These are phyloP conservation scores for Pneumocystis oryctolagi DNA, from an alignment of 1,139 yeast genomes.

Conservation along the genomic window DNA sequence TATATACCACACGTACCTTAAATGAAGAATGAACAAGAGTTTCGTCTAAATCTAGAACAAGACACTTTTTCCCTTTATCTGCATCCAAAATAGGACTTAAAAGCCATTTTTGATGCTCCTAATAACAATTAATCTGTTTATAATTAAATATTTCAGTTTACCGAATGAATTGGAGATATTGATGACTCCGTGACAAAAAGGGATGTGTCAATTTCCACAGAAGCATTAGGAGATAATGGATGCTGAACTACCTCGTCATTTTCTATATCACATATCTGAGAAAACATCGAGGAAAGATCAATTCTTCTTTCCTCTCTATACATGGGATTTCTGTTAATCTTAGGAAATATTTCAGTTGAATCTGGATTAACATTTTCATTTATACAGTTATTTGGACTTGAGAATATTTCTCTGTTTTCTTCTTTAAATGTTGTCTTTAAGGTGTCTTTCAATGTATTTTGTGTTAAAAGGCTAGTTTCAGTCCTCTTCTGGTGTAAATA, in stretches of 20 bases:
- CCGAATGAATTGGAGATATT: background rate
- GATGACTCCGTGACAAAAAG: background rate
- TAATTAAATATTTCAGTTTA: background rate
- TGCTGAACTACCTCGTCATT: background rate
- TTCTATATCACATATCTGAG: background rate
- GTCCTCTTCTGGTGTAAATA: no score
- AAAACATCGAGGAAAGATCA: background rate
- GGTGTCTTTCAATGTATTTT: background rate
- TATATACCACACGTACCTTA: slow-evolving; percentile 27
- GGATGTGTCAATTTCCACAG: background rate
- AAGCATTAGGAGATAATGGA: background rate
- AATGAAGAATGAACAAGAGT: slow-evolving; percentile 92
- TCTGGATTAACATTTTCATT: background rate
- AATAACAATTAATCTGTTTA: background rate
- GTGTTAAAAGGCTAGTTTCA: background rate
- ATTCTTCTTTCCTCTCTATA: background rate
- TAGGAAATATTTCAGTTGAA: background rate
- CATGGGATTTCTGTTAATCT: background rate
- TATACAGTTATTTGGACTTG: background rate
- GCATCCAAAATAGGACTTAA: slow-evolving; percentile 38
- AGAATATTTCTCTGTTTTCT: background rate
- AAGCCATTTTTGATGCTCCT: slow-evolving; percentile 26
- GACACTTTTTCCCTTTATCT: slow-evolving; percentile 54
- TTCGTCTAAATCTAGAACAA: slow-evolving; percentile 85
- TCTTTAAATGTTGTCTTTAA: background rate